Evolutionary conservation across 2,329 filamentous ascomycete genomes (phyloP).

Genomic region (Exophiala sideris): DNA sequence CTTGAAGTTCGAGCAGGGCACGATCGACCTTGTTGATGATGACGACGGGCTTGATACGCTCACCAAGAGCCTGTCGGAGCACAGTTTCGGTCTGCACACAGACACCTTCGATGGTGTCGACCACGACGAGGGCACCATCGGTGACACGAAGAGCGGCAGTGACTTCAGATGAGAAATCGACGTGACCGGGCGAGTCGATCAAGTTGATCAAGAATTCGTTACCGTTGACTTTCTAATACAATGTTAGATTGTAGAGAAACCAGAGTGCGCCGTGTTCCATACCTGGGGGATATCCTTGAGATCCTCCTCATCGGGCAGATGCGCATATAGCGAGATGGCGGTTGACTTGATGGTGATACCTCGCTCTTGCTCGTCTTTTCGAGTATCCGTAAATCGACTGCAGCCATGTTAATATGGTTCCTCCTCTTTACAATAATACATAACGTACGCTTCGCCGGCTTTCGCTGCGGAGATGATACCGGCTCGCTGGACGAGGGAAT

Average conservation of each 20-base stretch:
- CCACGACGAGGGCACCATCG: conserved; percentile 98
- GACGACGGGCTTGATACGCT: conserved; percentile 99
- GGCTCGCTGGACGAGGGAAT: conserved; percentile 97
- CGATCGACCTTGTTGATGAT: conserved; percentile 99
- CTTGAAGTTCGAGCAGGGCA: conserved; percentile 97
- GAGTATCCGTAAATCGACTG: conserved; percentile 87
- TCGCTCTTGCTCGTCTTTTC: conserved; percentile 97
- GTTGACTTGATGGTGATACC: conserved; percentile 99
- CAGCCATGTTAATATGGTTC: conserved; percentile 10
- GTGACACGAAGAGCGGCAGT: conserved; percentile 99
- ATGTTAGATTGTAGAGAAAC: neutral
- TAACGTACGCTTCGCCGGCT: conserved; percentile 70
- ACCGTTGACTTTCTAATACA: conserved; percentile 71
- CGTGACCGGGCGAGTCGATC: conserved; percentile 99
- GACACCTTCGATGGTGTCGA: conserved; percentile 99
- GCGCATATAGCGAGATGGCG: conserved; percentile 95
- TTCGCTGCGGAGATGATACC: conserved; percentile 99
- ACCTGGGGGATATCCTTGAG: conserved; percentile 83
- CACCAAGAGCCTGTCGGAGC: conserved; percentile 95
- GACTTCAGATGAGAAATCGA: conserved; percentile 99
- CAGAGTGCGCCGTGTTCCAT: neutral
- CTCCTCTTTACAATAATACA: neutral
- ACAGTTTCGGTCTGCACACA: conserved; percentile 99
- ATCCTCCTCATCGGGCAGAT: conserved; percentile 76
- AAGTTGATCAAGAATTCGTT: conserved; percentile 99